Conservation (phyloP, 495 filamentous ascomycete genomes). For the Penicillium silybi region DNA sequence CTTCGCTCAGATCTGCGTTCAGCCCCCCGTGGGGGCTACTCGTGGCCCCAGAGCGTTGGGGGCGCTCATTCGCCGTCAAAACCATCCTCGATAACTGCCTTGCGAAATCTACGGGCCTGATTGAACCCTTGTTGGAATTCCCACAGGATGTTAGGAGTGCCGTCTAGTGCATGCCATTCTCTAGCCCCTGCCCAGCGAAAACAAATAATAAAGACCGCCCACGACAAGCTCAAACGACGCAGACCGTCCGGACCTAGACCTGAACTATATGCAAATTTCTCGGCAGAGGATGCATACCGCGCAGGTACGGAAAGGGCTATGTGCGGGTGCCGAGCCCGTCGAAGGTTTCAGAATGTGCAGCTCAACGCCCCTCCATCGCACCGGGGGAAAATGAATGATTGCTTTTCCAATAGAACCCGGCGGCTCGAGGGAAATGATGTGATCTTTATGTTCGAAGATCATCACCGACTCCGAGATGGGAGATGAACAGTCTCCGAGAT, state of each 20-base stretch:
- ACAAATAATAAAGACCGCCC: background rate
- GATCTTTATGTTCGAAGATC: background rate
- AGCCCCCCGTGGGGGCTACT: background rate
- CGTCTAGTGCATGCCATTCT: background rate
- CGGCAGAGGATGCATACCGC: background rate
- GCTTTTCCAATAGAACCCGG: background rate
- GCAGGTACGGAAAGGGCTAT: background rate
- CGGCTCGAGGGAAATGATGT: background rate
- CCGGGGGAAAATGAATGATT: background rate
- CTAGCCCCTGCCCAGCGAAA: background rate
- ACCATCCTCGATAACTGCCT: background rate
- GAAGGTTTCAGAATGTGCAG: slow-evolving; percentile 21
- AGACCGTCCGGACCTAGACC: background rate
- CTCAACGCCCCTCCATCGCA: slow-evolving; percentile 1
- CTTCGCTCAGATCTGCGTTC: background rate
- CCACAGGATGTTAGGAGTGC: too few relatives aligned
- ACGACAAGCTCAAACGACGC: background rate
- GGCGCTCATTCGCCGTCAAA: background rate
- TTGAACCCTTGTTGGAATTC: background rate
- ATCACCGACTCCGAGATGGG: background rate
- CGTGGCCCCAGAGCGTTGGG: background rate
- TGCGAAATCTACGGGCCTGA: background rate
- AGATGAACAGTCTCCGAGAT: background rate
- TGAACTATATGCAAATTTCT: background rate
- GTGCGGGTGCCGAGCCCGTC: slow-evolving; percentile 13